A percentile compares a stretch with the other conserved stretches of the same genome.
phyloP scores from a whole-genome alignment of 345 rosid species.

The Salix viminalis region DNA sequence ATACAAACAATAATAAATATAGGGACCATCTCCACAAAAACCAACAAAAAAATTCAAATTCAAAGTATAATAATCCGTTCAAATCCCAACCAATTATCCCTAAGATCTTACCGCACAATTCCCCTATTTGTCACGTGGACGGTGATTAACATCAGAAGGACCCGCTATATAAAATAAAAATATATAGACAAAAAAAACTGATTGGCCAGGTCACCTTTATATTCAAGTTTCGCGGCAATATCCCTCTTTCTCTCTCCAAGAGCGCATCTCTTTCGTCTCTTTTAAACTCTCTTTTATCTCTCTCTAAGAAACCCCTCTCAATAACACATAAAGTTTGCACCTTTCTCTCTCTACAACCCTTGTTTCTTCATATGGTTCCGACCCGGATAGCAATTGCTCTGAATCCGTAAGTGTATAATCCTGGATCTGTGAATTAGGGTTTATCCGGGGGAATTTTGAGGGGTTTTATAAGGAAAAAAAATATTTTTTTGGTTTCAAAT shows the following conservation, averaged over 20 bases:
- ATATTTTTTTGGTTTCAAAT: neutral
- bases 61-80: neutral
- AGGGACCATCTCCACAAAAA: neutral
- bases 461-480: neutral
- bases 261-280: slow-evolving; percentile 14
- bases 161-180: neutral
- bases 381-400: slow-evolving; percentile 12
- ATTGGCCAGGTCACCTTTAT: slow-evolving; percentile 39
- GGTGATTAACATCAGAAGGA: neutral
- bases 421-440: slow-evolving; percentile 50
- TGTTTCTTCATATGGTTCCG: slow-evolving; percentile 4
- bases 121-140: neutral
- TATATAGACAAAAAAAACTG: neutral
- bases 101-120: neutral
- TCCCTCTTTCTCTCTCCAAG: slow-evolving; percentile 12
- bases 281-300: slow-evolving; percentile 19
- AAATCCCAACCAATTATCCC: neutral
- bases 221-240: slow-evolving; percentile 96
- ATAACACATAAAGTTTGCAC: slow-evolving; percentile 4
- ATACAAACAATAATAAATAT: neutral
- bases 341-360: slow-evolving; percentile 16
- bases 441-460: slow-evolving; percentile 8
- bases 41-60: slow-evolving; percentile 12
- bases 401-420: slow-evolving; percentile 28
- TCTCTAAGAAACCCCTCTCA: slow-evolving; percentile 16